Base-by-base conservation (phyloP, 208 protist genomes). In the Wallacemonas sp. region DNA sequence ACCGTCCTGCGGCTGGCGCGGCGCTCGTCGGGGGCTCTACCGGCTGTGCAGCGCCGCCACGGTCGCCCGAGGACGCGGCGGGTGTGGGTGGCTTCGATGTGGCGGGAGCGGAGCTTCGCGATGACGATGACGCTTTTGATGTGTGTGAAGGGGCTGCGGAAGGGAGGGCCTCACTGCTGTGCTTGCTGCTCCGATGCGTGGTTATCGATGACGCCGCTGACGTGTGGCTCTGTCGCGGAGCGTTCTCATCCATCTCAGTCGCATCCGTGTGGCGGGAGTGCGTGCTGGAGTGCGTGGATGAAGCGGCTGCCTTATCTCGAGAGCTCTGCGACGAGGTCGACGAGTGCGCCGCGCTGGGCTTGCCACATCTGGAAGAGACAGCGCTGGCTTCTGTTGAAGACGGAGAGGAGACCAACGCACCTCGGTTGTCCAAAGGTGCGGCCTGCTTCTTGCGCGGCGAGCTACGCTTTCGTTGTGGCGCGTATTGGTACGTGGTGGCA, bases 401-500 rank as follows among this genome's bases (percentile, higher is more conserved):
- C n/a, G n/a, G n/a, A n/a, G n/a, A n/a, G n/a, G n/a, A n/a, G n/a
- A n/a, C n/a, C n/a, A n/a, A n/a, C n/a, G n/a, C n/a, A n/a, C n/a
- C n/a, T n/a, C n/a, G n/a, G n/a, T n/a, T n/a, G n/a, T n/a, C n/a
- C n/a, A n/a, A n/a, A n/a, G n/a, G 38, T 42, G 11, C 38, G 38
- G 38, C 38, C 38, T 49, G 6, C 44, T 49, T 49, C 44, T 0
- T 22, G 8, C 17, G 17, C 6, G 44, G 22, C 44, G 6, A 14
- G 36, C 36, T 41, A 14, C 36, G 36, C 36, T 41, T 41, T 6
- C 36, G 36, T 41, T 41, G 6, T 41, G 34, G 70, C 4, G 60
- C 44, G 60, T 95, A 95, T 63, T 95, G 90, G 63, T 95, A 95
- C 19, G 63, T 80, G 0, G 62, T 81, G 9, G n/a, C 61, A 21